A percentile compares a stretch with the other conserved stretches of the same genome.
phyloP scores from a whole-genome alignment of 1,139 yeast species.

The Yamadazyma oceani region DNA sequence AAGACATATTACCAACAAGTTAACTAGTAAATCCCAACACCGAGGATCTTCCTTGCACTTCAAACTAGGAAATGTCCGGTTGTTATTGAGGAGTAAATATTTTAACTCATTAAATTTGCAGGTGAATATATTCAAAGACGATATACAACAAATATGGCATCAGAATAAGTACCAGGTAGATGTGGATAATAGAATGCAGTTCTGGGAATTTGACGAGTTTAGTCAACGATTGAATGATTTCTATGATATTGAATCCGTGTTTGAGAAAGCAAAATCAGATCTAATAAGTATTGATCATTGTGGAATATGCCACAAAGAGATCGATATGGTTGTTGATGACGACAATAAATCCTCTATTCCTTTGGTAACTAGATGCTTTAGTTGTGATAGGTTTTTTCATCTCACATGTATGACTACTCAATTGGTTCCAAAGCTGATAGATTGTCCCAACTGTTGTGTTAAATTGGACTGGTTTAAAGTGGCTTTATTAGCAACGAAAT shows the following conservation, averaged over 20 bases:
- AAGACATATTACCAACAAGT: constrained; percentile 48
- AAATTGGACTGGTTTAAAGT: constrained; percentile 41
- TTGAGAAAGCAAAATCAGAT: constrained; percentile 22
- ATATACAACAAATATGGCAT: constrained; percentile 26
- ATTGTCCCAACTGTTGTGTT: constrained; percentile 41
- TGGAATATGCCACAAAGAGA: constrained; percentile 22
- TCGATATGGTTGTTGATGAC: constrained; percentile 33
- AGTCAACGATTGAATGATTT: constrained; percentile 7
- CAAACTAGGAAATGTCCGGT: constrained; percentile 51
- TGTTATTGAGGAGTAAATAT: constrained; percentile 41
- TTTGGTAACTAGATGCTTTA: constrained; percentile 36
- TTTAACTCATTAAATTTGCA: constrained; percentile 43
- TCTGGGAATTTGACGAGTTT: constrained; percentile 14
- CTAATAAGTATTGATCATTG: constrained; percentile 26
- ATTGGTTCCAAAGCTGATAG: constrained; percentile 32
- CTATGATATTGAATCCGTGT: constrained; percentile 3
- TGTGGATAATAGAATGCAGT: constrained; percentile 6
- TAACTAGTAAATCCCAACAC: constrained; percentile 22
- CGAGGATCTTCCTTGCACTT: constrained; percentile 38
- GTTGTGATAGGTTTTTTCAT: constrained; percentile 42
- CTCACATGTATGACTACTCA: constrained; percentile 41
- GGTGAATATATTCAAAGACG: constrained; percentile 38
- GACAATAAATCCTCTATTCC: constrained; percentile 11
- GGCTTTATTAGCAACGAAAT: constrained; percentile 34
- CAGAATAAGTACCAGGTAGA: constrained; percentile 27